Base-by-base conservation (phyloP, 176 grass and related monocot species). In the Triticum urartu region DNA sequence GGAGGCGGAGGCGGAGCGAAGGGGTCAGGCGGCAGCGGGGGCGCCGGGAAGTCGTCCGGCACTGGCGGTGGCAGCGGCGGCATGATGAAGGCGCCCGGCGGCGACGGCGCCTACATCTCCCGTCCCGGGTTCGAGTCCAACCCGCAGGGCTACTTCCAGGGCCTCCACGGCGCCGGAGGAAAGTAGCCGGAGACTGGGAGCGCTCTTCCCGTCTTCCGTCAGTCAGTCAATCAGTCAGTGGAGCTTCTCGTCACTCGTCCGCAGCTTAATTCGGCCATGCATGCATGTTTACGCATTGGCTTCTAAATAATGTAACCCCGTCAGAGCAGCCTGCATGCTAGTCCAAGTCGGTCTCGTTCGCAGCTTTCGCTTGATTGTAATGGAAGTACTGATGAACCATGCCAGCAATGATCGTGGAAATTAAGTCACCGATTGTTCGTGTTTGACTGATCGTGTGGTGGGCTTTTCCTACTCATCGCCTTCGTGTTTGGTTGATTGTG, bases 141-240 rank as follows among this genome's bases (percentile, higher is more conserved):
- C 64, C 83, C 79, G 1, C 64, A 82, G 48, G 88, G 21, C 3
- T 86, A 60, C 64, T 90, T 90, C 88, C 72, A 90, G 58, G 71
- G n/a, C 21, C 83, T 90, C 84, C 62, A 87, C 52, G 40, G 45
- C 14, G 17, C 6, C 5, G 79, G 63, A 14, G 33, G 54, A 17
- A 81, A 81, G 79, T 81, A 81, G 79, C 56, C 56, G 56, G 40
- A 60, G 50, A 35, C 66, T 69, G 9, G 64, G 17, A 69, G 14
- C 18, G 17, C 7, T 21, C 7, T 17, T 68, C 3, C 5, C 48
- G 47, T 48, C 47, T 48, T 13, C 47, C 12, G 47, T 52, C 47
- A 5, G 48, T 52, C 48, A 17, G 12, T 17, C 32, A 17, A 4
- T 17, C 32, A 60, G 58, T 60, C 2, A 60, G 58, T 22, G 4